Conservation (phyloP, 768 basidiomycete species). For the Rhizopogon rudus region DNA sequence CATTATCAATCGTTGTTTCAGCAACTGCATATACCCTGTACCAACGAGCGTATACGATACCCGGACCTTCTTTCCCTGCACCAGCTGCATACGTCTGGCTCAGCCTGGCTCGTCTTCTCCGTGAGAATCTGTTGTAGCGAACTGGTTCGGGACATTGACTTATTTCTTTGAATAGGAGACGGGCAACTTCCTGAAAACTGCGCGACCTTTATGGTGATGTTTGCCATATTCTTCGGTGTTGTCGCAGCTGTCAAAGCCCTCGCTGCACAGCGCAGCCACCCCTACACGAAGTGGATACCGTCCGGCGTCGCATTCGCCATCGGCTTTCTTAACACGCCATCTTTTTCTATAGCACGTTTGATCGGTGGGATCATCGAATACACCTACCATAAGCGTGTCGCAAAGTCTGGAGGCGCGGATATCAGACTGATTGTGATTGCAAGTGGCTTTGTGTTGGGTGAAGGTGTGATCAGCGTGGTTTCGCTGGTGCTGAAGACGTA, state of each 20-base stretch:
- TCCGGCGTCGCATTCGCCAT: slow-evolving; percentile 95
- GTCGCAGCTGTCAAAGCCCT: slow-evolving; percentile 66
- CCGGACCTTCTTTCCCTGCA: slow-evolving; percentile 92
- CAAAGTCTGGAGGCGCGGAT: slow-evolving; percentile 46
- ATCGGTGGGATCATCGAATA: slow-evolving; percentile 84
- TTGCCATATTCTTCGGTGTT: slow-evolving; percentile 65
- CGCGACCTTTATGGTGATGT: slow-evolving; percentile 71
- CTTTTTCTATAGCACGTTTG: slow-evolving; percentile 87
- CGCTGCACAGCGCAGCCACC: slow-evolving; percentile 40
- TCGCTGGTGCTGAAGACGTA: slow-evolving; percentile 68
- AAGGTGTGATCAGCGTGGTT: slow-evolving; percentile 85
- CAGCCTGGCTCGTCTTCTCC: slow-evolving; percentile 66
- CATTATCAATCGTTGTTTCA: slow-evolving; percentile 84
- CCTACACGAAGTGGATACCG: slow-evolving; percentile 75
- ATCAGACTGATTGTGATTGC: slow-evolving; percentile 84
- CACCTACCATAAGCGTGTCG: slow-evolving; percentile 50
- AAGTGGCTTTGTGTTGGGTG: slow-evolving; percentile 93
- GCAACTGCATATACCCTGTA: slow-evolving; percentile 86
- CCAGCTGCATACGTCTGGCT: slow-evolving; percentile 96
- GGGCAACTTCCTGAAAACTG: slow-evolving; percentile 79
- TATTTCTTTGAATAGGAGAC: slow-evolving; percentile 47
- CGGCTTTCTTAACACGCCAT: slow-evolving; percentile 93
- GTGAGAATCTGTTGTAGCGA: slow-evolving; percentile 36
- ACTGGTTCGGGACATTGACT: not conserved
- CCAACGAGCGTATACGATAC: slow-evolving; percentile 81